phyloP scores from a whole-genome alignment of 106 monocot genomes.

The Apostasia ramifera region DNA sequence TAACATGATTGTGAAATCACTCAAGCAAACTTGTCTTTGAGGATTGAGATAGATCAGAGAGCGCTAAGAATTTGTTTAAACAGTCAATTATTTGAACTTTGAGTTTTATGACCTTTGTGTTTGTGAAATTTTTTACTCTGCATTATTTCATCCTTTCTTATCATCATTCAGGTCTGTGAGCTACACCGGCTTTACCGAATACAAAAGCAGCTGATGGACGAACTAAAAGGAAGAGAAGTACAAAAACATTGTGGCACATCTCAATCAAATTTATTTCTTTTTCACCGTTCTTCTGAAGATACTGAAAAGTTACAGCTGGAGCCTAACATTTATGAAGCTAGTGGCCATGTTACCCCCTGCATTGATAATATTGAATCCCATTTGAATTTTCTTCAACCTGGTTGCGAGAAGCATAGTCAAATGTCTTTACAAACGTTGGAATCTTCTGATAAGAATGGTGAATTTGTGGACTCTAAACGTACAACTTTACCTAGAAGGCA shows the following conservation, averaged over 20 bases:
- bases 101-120: not conserved
- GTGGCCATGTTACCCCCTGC: not conserved
- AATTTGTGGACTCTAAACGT: not conserved
- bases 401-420: not conserved
- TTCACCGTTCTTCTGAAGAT: slow-evolving; percentile 5
- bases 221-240: slow-evolving; percentile 16
- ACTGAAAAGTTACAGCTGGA: slow-evolving; percentile 5
- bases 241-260: slow-evolving; percentile 11
- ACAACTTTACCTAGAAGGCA: not conserved
- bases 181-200: slow-evolving; percentile 38
- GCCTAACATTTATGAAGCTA: not conserved
- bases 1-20: no score
- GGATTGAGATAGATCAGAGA: no score
- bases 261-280: slow-evolving; percentile 8
- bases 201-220: slow-evolving; percentile 24
- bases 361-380: not conserved
- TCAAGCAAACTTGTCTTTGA: no score
- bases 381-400: not conserved
- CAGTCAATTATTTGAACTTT: no score
- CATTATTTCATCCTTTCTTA: not conserved
- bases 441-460: not conserved
- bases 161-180: slow-evolving; percentile 21
- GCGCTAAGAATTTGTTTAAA: no score
- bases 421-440: not conserved
- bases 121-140: not conserved